Conservation (phyloP, 2,329 filamentous ascomycete genomes). For the Stachybotrys echinatus region DNA sequence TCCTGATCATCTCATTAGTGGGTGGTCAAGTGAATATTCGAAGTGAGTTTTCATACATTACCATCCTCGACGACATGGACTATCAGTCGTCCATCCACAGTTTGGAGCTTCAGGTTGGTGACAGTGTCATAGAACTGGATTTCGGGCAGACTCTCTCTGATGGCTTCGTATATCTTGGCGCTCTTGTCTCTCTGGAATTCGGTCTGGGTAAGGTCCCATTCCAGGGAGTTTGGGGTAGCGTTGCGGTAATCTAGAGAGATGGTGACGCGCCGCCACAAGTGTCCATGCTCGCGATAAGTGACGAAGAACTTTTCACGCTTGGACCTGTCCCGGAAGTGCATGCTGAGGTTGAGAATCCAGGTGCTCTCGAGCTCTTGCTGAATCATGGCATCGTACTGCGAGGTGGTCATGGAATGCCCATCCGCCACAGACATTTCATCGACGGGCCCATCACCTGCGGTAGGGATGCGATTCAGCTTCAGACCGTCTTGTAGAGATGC, state of each 20-base stretch:
- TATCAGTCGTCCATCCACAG: conserved; percentile 79
- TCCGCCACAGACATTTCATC: conserved; percentile 32
- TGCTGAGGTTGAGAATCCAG: conserved; percentile 97
- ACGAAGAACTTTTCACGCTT: conserved; percentile 97
- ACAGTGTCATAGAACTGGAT: conserved; percentile 96
- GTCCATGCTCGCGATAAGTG: conserved; percentile 79
- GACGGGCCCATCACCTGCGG: conserved; percentile 6
- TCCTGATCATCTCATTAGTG: conserved; percentile 45
- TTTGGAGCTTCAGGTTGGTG: conserved; percentile 91
- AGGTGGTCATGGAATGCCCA: conserved; percentile 42
- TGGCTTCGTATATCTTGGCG: conserved; percentile 87
- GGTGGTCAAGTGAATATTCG: neutral
- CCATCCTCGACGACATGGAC: conserved; percentile 97
- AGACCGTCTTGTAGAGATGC: neutral
- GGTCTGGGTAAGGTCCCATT: conserved; percentile 72
- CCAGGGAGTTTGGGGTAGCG: conserved; percentile 74
- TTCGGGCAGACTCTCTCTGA: conserved; percentile 84
- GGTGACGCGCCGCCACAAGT: conserved; percentile 80
- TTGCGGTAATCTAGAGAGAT: conserved; percentile 89
- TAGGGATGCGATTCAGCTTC: neutral
- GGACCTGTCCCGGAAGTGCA: conserved; percentile 94
- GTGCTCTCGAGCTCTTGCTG: conserved; percentile 77
- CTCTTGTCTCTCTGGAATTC: conserved; percentile 89
- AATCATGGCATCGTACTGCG: conserved; percentile 58
- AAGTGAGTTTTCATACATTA: conserved; percentile 47